Base-by-base conservation (phyloP, 2,329 filamentous ascomycete species). In the Fusarium floridanum region DNA sequence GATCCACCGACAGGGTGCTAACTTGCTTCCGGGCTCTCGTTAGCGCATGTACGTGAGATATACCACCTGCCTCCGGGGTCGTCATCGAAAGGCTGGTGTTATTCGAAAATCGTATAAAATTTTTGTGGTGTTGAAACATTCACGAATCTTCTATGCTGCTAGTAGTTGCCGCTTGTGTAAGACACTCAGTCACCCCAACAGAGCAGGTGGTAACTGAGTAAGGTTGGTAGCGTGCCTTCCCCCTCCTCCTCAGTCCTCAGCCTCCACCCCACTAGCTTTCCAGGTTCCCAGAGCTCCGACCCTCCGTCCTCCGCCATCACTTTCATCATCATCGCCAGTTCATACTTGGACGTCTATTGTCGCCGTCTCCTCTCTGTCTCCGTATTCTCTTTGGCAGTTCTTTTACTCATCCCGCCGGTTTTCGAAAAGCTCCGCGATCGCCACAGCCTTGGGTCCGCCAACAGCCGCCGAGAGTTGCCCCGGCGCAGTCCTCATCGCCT, bases 221-320 rank as follows among this genome's bases (percentile, higher is more conserved):
- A 62, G 60, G 43, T 20, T 53, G 61, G 24, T 56, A 64, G 50
- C 37, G 34, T 62, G n/a, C 64, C 34, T 36, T 55, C 32, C 64
- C 56, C 57, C 64, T 50, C 64, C 56, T 61, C 64, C 56, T 61
- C 57, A 20, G 55, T 39, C 69, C 66, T 71, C 71, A 63, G 69
- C 70, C 67, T 66, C 59, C 59, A 64, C 72, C 66, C 72, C 70
- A 74, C 70, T 62, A 71, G 64, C 69, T 70, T 64, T 60, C 57
- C 65, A 53, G 48, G 24, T 53, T 53, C 27, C 57, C 68, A 60
- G 61, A 71, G 61, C 63, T 73, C 66, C 53, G 61, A 59, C 61
- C 39, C 60, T 67, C 62, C 62, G 20, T 53, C 34, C 56, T 61
- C 64, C 50, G 48, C 45, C 56, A 65, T 43, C 45, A 41, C 55